Evolutionary conservation across 192 early-diverging fungal species (phyloP).

Genomic region (Mortierella claussenii): DNA sequence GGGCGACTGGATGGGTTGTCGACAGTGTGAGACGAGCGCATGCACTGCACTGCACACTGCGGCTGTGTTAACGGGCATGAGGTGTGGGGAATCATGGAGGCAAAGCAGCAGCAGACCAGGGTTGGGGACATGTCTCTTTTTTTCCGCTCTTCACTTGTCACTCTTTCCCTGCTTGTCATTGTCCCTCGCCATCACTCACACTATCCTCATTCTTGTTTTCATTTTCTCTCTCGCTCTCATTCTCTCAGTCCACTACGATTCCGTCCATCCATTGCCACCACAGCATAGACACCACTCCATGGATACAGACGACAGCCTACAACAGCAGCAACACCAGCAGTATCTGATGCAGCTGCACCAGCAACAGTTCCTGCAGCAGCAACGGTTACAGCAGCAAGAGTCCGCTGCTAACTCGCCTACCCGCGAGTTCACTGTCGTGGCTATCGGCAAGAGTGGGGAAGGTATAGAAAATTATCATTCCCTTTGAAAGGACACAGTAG

Average conservation of each 20-base stretch:
- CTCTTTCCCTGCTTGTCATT: not conserved
- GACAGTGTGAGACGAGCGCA: not conserved
- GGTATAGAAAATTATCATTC: conserved; percentile 14
- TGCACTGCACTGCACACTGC: not conserved
- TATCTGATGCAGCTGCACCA: conserved; percentile 24
- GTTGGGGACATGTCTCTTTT: not conserved
- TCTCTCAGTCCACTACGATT: not conserved
- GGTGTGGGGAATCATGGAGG: not conserved
- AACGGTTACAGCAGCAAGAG: conserved; percentile 15
- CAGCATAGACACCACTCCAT: not conserved
- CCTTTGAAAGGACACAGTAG: not conserved
- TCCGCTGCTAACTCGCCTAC: conserved; percentile 6
- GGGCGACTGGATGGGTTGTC: too few species aligned
- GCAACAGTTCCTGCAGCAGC: conserved; percentile 22
- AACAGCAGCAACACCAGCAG: conserved; percentile 24
- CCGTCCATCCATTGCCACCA: not conserved
- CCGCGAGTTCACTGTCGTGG: conserved; percentile 44
- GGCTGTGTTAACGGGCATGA: not conserved
- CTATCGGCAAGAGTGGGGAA: conserved; percentile 47
- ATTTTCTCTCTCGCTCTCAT: not conserved
- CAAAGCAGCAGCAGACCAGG: not conserved
- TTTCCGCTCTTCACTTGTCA: not conserved
- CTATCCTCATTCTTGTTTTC: not conserved
- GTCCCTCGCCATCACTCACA: not conserved
- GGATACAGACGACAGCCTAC: not conserved